A percentile compares a stretch with the other conserved stretches of the same genome.
phyloP scores from a whole-genome alignment of 176 grass and related monocot species.

The Hsuehochloa calcarea region DNA sequence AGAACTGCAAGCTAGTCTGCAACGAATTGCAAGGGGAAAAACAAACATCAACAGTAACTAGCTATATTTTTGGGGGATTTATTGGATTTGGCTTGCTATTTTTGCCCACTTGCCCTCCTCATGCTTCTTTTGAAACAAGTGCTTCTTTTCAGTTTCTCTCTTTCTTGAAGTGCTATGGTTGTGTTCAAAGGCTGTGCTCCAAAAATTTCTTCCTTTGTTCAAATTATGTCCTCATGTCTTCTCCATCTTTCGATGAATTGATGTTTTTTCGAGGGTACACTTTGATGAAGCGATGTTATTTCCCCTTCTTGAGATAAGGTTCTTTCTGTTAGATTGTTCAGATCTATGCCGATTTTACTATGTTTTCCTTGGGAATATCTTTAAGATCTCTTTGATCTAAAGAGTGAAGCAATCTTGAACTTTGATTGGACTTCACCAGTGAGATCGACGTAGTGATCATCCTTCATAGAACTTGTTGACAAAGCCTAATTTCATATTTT shows the following conservation, averaged over 20 bases:
- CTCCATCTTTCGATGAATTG: not conserved
- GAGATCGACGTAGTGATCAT: not conserved
- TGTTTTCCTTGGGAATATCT: not conserved
- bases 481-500: not conserved
- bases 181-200: not conserved
- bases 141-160: not conserved
- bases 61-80: slow-evolving; percentile 16
- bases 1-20: slow-evolving; percentile 1
- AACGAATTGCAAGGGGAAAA: not conserved
- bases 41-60: not conserved
- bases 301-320: not conserved
- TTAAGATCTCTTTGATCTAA: not conserved
- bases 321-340: not conserved
- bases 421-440: not conserved
- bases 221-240: not conserved
- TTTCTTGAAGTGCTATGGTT: not conserved
- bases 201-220: not conserved
- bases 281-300: not conserved
- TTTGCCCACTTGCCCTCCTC: not conserved
- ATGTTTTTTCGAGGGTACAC: not conserved
- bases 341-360: not conserved
- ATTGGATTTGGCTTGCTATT: slow-evolving; percentile 33
- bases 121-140: not conserved
- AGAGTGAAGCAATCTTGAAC: not conserved
- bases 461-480: not conserved